Evolutionary conservation across 1,284 basidiomycete species (phyloP).

Genomic region (Cronartium quercuum): DNA sequence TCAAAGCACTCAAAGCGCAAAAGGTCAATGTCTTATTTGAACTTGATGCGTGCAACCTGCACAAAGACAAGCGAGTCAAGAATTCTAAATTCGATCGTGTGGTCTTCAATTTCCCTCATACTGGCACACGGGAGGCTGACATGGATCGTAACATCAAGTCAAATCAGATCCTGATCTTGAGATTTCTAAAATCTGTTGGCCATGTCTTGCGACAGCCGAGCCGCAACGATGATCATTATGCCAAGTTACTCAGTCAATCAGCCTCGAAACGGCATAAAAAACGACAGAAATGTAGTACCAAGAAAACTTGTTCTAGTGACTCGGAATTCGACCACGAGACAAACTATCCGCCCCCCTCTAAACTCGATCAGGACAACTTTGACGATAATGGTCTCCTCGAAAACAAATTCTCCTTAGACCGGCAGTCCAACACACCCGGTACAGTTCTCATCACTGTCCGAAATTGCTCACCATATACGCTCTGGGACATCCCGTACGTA

Average conservation of each 20-base stretch:
- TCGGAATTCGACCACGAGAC: constrained; percentile 53
- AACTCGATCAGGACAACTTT: no score
- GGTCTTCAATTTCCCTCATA: constrained; percentile 95
- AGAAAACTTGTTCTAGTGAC: constrained; percentile 50
- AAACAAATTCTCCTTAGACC: neutral
- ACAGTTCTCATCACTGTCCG: constrained; percentile 33
- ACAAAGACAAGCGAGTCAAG: constrained; percentile 53
- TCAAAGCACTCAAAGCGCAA: constrained; percentile 56
- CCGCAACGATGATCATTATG: neutral
- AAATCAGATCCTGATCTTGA: constrained; percentile 81
- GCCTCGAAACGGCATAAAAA: constrained; percentile 16
- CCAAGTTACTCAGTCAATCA: neutral
- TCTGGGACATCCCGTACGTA: constrained; percentile 59
- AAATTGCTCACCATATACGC: constrained; percentile 65
- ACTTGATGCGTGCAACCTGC: constrained; percentile 74
- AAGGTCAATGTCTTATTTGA: constrained; percentile 72
- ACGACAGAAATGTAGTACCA: constrained; percentile 44
- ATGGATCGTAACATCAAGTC: constrained; percentile 87
- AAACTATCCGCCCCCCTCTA: neutral
- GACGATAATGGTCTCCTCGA: neutral
- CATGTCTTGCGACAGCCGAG: constrained; percentile 55
- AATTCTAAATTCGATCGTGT: constrained; percentile 65
- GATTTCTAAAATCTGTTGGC: constrained; percentile 70
- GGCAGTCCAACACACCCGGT: neutral
- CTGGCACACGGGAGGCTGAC: constrained; percentile 86